These are phyloP conservation scores for Albatrellus ellisii DNA, from an alignment of 768 basidiomycete species.

Conservation along the genomic window DNA sequence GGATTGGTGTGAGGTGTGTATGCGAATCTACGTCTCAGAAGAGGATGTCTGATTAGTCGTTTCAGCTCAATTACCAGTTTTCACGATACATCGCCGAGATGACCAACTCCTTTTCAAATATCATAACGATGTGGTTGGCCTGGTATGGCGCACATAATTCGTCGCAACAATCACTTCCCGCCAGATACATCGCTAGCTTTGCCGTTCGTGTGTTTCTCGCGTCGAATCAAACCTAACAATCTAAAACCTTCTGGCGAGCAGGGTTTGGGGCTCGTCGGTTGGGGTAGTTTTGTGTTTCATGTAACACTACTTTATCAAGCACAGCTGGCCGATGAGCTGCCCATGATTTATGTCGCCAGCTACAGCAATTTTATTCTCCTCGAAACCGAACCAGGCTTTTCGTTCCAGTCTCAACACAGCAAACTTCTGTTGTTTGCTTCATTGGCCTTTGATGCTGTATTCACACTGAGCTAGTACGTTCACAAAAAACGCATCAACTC, in stretches of 20 bases:
- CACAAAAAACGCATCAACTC: too few species aligned
- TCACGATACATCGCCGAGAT: conserved; percentile 68
- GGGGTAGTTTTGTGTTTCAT: conserved; percentile 72
- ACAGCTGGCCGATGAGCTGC: conserved; percentile 72
- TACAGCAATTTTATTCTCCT: conserved; percentile 48
- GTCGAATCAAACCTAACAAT: not conserved
- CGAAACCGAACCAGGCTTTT: conserved; percentile 41
- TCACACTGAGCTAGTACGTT: conserved; percentile 66
- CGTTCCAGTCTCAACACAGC: conserved; percentile 23
- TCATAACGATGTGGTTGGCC: conserved; percentile 42
- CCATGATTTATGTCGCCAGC: conserved; percentile 65
- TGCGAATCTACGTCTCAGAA: not conserved
- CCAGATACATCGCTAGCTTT: conserved; percentile 23
- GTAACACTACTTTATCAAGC: conserved; percentile 64
- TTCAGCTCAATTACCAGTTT: conserved; percentile 65
- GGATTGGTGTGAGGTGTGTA: conserved; percentile 60
- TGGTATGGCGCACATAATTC: conserved; percentile 30
- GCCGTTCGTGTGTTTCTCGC: conserved; percentile 14
- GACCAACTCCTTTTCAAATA: conserved; percentile 53
- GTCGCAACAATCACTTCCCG: conserved; percentile 20
- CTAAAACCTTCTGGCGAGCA: conserved; percentile 16
- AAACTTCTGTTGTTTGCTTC: conserved; percentile 26
- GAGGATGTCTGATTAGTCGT: not conserved
- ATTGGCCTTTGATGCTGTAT: conserved; percentile 40
- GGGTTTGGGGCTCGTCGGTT: conserved; percentile 59